Evolutionary conservation across 164 flowering plant genomes (phyloP).

Genomic region (Vitis cinerea): DNA sequence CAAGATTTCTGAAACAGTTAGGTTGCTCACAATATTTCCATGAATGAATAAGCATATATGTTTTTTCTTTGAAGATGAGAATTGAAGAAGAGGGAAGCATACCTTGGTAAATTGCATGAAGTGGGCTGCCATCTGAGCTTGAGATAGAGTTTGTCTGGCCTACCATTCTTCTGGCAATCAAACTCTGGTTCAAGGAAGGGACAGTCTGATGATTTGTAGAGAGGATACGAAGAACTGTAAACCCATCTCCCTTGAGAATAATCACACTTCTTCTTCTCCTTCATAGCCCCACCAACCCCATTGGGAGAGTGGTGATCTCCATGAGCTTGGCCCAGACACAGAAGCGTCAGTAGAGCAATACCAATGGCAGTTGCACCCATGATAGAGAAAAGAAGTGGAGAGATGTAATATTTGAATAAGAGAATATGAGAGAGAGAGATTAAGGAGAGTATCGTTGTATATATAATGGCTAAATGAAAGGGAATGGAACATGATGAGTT

Average conservation of each 20-base stretch:
- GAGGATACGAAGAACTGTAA: slow-evolving; percentile 20
- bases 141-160: slow-evolving; percentile 24
- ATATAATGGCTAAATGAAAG: no score
- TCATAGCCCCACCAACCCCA: no score
- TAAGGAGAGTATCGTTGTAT: no score
- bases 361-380: no score
- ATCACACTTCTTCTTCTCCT: background rate
- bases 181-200: slow-evolving; percentile 22
- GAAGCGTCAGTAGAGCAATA: no score
- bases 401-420: no score
- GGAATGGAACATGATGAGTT: no score
- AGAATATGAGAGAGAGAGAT: no score
- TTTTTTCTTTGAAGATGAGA: no score
- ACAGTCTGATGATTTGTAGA: slow-evolving; percentile 21
- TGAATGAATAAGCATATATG: background rate
- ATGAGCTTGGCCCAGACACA: no score
- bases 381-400: no score
- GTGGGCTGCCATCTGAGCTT: slow-evolving; percentile 33
- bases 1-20: no score
- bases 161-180: slow-evolving; percentile 26
- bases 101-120: slow-evolving; percentile 31
- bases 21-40: background rate
- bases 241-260: slow-evolving; percentile 35
- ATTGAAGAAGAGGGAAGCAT: background rate
- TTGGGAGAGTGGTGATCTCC: background rate